Base-by-base conservation (phyloP, 2,329 filamentous ascomycete genomes). In the Alternaria metachromatica region DNA sequence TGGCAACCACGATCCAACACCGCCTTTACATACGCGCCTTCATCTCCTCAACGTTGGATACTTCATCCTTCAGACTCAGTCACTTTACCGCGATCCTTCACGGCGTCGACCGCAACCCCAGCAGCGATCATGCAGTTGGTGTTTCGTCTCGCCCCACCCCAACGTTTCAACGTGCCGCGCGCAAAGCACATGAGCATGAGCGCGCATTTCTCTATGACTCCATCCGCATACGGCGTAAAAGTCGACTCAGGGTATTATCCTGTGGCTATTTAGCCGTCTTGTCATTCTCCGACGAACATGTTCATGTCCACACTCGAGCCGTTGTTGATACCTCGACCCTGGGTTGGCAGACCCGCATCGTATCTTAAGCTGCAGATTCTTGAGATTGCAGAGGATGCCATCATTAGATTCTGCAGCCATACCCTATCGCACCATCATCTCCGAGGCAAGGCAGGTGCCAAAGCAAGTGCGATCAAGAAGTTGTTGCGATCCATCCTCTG, bases 81-180 rank as follows among this genome's bases (percentile, higher is more conserved):
- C 11, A 23, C 18, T 23, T 45, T 21, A 26, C 25, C n/a, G 33
- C 28, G 30, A 33, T 30, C 41, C 37, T 45, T 10, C 20, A 23
- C 9, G 33, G n/a, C 21, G 21, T 15, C 18, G 10, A n/a, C 9
- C 10, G 49, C 9, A 6, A 56, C 11, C 67, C 70, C 44, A 65
- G 69, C 28, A 48, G 54, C 67, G 71, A 73, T 69, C 70, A 59
- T 55, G 59, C 72, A 65, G n/a, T 55, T 50, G 49, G 49, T 56
- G 72, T 74, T 74, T 74, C 67, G 64, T 30, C 11, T 49, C 23
- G 70, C 65, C 66, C 64, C 67, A 67, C 69, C 62, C 56, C 41
- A 43, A 57, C 20, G 68, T 73, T 71, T 69, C 67, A 66, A 62
- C 54, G 12, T 63, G 41, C 60, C 69, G 43, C 44, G 58, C 59